Percentiles rank a stretch among this genome's conserved stretches.
These are phyloP conservation scores for Wallacemonas rigidus DNA, from an alignment of 208 protist species.

Conservation along the genomic window DNA sequence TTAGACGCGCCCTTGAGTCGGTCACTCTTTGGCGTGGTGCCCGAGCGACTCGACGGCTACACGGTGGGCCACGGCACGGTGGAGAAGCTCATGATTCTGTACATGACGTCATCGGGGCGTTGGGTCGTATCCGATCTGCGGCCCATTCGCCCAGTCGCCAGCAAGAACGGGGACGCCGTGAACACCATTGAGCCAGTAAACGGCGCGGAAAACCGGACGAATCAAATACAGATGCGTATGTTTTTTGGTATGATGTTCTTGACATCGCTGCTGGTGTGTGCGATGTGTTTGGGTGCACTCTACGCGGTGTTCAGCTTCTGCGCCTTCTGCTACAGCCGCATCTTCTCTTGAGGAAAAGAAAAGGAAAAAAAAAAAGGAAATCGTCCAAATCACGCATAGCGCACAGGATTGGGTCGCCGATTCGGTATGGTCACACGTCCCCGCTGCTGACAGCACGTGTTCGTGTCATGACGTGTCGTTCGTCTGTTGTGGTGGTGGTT, in stretches of 20 bases:
- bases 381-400: neutral
- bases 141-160: neutral
- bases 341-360: neutral
- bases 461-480: no score
- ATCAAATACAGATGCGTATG: neutral
- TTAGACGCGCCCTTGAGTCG: neutral
- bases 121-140: constrained; percentile 75
- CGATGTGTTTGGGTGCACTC: constrained; percentile 6
- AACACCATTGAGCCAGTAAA: neutral
- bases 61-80: constrained; percentile 1
- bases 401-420: no score
- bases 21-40: neutral
- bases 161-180: neutral
- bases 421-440: no score
- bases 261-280: neutral
- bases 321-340: constrained; percentile 6
- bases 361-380: neutral
- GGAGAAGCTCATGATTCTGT: constrained; percentile 70
- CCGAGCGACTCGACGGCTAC: constrained; percentile 5
- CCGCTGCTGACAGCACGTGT: no score
- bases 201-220: neutral
- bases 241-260: neutral
- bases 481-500: no score
- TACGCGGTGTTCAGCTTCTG: neutral
- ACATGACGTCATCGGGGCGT: constrained; percentile 54